Evolutionary conservation across 2,329 filamentous ascomycete genomes (phyloP).

Genomic region (Colletotrichum tropicale): DNA sequence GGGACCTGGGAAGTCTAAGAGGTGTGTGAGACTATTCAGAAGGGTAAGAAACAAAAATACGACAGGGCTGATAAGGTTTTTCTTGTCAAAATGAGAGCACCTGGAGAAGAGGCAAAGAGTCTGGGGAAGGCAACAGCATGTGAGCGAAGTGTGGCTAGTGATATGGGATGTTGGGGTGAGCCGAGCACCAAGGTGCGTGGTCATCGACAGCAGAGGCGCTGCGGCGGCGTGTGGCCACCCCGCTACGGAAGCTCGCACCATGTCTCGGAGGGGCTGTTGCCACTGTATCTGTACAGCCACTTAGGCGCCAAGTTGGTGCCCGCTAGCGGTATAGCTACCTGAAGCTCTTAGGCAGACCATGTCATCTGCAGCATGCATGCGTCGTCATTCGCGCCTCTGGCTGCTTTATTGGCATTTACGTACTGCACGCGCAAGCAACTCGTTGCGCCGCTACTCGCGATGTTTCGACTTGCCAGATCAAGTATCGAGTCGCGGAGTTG

Average conservation of each 20-base stretch:
- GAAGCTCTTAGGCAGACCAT: background rate
- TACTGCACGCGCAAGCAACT: slow-evolving; percentile 19
- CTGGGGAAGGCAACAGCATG: background rate
- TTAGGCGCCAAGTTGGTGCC: background rate
- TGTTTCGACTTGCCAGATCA: background rate
- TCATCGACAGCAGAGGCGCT: background rate
- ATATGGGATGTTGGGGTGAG: slow-evolving; percentile 3
- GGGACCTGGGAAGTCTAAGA: background rate
- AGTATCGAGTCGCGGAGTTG: background rate
- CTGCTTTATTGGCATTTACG: background rate
- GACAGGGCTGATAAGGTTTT: background rate
- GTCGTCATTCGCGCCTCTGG: slow-evolving; percentile 14
- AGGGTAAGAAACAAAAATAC: background rate
- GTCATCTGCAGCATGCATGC: slow-evolving; percentile 22
- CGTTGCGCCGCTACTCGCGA: background rate
- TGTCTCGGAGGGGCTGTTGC: slow-evolving; percentile 16
- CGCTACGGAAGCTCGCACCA: slow-evolving; percentile 15
- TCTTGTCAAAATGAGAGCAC: background rate
- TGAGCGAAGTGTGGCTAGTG: slow-evolving; percentile 16
- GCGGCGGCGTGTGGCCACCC: slow-evolving; percentile 6
- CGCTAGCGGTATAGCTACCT: slow-evolving; percentile 10
- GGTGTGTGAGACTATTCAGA: background rate
- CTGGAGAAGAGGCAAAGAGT: background rate
- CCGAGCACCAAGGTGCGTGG: background rate
- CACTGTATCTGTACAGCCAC: slow-evolving; percentile 15